A percentile compares a stretch with the other conserved stretches of the same genome.
Conservation (phyloP, 768 basidiomycete species). For the Leccinum arenicola region DNA sequence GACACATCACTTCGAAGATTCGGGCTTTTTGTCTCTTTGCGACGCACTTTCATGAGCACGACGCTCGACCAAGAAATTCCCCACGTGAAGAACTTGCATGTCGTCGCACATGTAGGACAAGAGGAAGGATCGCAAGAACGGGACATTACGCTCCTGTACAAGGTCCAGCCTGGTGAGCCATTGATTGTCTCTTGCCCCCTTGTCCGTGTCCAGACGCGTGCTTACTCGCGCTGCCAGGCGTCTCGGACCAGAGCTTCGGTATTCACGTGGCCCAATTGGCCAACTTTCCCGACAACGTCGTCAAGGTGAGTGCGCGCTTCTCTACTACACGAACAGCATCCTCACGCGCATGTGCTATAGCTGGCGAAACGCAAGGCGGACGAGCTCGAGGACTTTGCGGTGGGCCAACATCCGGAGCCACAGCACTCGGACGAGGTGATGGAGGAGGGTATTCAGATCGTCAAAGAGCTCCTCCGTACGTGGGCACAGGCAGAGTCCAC, state of each 20-base stretch:
- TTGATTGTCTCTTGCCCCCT: neutral
- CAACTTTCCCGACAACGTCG: slow-evolving; percentile 93
- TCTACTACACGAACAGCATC: neutral
- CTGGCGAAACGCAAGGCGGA: slow-evolving; percentile 91
- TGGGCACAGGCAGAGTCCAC: slow-evolving; percentile 57
- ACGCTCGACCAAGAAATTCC: slow-evolving; percentile 81
- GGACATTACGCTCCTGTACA: slow-evolving; percentile 81
- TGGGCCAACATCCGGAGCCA: slow-evolving; percentile 36
- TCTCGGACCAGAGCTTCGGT: slow-evolving; percentile 97
- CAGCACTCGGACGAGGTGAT: slow-evolving; percentile 57
- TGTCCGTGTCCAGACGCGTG: neutral
- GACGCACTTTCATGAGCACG: slow-evolving; percentile 96
- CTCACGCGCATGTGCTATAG: slow-evolving; percentile 35
- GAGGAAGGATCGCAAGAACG: slow-evolving; percentile 47
- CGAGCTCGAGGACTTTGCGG: slow-evolving; percentile 83
- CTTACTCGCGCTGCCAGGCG: slow-evolving; percentile 43
- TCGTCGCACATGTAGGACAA: slow-evolving; percentile 84
- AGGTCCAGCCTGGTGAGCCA: slow-evolving; percentile 70
- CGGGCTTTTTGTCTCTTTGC: slow-evolving; percentile 95
- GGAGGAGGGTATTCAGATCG: slow-evolving; percentile 76
- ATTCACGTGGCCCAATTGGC: slow-evolving; percentile 98
- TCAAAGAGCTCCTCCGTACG: slow-evolving; percentile 71
- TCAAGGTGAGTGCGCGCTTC: slow-evolving; percentile 54
- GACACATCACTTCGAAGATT: slow-evolving; percentile 90
- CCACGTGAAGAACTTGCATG: slow-evolving; percentile 93